Conservation (phyloP, 2,329 filamentous ascomycete species). For the Ophiostoma ulmi region DNA sequence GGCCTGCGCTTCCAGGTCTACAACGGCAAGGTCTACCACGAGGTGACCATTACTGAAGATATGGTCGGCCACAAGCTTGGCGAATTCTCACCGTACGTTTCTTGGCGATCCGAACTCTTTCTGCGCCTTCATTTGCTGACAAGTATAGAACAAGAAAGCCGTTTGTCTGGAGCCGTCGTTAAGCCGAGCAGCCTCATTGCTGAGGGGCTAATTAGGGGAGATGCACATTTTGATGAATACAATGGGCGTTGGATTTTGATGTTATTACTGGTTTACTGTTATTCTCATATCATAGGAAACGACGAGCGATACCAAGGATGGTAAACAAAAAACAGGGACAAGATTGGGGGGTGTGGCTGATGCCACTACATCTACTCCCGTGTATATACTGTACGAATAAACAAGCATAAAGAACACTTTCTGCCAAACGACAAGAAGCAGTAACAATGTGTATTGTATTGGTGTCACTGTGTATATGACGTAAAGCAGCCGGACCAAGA, state of each 20-base stretch:
- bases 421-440: background rate
- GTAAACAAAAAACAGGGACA: background rate
- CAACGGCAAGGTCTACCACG: constrained; percentile 82
- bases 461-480: background rate
- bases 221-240: constrained; percentile 2
- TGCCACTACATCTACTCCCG: background rate
- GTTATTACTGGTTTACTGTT: background rate
- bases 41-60: constrained; percentile 81
- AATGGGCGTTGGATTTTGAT: constrained; percentile 12
- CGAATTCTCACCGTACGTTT: constrained; percentile 78
- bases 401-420: background rate
- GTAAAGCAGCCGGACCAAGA: background rate
- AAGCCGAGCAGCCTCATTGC: background rate
- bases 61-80: constrained; percentile 96
- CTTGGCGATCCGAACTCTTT: background rate
- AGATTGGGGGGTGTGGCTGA: background rate
- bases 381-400: constrained; percentile 19
- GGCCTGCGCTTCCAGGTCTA: constrained; percentile 85
- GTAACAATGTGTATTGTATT: background rate
- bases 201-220: background rate
- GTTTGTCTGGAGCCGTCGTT: constrained; percentile 44
- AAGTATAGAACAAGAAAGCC: constrained; percentile 51
- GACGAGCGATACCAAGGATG: constrained; percentile 7
- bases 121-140: background rate
- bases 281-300: constrained; percentile 9